Evolutionary conservation across 2,329 filamentous ascomycete genomes (phyloP), one percentile per base, ranked within the genome.

Genomic region (Botryosphaeria dothidea): DNA sequence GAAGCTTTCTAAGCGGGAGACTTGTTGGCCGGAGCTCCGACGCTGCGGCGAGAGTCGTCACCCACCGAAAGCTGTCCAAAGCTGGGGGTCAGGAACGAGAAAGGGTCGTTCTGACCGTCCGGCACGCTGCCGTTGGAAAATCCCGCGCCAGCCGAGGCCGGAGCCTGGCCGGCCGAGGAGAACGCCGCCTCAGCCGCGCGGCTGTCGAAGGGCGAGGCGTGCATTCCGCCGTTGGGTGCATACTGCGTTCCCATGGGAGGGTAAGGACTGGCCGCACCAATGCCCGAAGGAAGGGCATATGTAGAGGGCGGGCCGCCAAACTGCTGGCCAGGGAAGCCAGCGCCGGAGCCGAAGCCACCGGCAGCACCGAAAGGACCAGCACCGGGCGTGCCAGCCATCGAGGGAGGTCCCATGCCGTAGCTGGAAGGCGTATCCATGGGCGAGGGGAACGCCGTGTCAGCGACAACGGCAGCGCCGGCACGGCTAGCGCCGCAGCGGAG

Each of bases 401-500:
- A 93, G 64, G 88, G 90, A 66, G 92, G 91, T 62, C 88, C 90
- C 91, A 96, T 95, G 71, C 88, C 88, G 74, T 94, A 97, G 74
- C 88, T 89, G 31, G 91, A 90, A 1, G 90, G 87, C 56, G 90
- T 88, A 68, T 97, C 93, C 90, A 97, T 96, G 21, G 92, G 90
- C 11, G 92, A 93, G 15, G 92, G 90, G 80, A 95, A 97, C 48
- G 92, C 92, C 43, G 93, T 94, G 78, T 98, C 95, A 31, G 94
- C 94, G 65, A 98, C 92, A 58, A 99, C 92, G 17, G 94, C 93
- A 66, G 95, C 95, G 68, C 92, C 92, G 67, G 94, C 94, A 72
- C 95, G 92, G 78, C 93, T 96, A 62, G 94, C 95, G 77, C 95
- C 95, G 76, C 95, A 99, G 66, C 95, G 92, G 68, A 99, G 87